phyloP scores from a whole-genome alignment of 306 rosid species.

The Lupinus albus region DNA sequence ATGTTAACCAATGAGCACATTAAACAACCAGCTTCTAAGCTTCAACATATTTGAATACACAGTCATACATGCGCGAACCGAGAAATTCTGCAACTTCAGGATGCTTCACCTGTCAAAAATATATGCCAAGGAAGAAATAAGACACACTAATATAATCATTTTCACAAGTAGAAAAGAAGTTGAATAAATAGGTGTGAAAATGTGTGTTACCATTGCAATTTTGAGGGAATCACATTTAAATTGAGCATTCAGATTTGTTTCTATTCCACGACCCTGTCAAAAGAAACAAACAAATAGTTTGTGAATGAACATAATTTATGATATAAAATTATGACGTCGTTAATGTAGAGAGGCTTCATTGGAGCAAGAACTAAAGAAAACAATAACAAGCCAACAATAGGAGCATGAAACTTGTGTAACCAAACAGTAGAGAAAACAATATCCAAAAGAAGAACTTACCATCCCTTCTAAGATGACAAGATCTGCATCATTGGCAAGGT shows the following conservation, averaged over 20 bases:
- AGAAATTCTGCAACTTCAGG: slow-evolving; percentile 90
- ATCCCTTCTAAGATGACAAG: slow-evolving; percentile 89
- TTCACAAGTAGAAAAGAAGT: background rate
- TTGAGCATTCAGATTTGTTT: slow-evolving; percentile 87
- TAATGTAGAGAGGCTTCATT: slow-evolving; percentile 14
- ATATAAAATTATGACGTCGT: no score
- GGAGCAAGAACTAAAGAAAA: background rate
- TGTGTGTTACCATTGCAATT: slow-evolving; percentile 76
- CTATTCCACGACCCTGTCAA: slow-evolving; percentile 90
- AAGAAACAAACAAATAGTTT: no score
- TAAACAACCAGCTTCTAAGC: slow-evolving; percentile 45
- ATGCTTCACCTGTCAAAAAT: slow-evolving; percentile 75
- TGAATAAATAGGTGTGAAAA: slow-evolving; percentile 1
- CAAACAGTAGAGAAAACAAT: slow-evolving; percentile 14
- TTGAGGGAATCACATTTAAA: slow-evolving; percentile 91
- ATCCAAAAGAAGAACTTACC: slow-evolving; percentile 56
- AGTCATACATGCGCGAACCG: slow-evolving; percentile 88
- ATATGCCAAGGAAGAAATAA: slow-evolving; percentile 21
- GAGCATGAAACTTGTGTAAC: background rate
- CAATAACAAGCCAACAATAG: no score
- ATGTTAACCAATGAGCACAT: background rate
- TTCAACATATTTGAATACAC: slow-evolving; percentile 79
- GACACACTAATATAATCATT: background rate
- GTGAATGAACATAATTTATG: no score
- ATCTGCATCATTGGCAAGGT: slow-evolving; percentile 75